A percentile compares a stretch with the other conserved stretches of the same genome.
phyloP scores from a whole-genome alignment of 306 rosid species.

The Castanopsis chinensis region DNA sequence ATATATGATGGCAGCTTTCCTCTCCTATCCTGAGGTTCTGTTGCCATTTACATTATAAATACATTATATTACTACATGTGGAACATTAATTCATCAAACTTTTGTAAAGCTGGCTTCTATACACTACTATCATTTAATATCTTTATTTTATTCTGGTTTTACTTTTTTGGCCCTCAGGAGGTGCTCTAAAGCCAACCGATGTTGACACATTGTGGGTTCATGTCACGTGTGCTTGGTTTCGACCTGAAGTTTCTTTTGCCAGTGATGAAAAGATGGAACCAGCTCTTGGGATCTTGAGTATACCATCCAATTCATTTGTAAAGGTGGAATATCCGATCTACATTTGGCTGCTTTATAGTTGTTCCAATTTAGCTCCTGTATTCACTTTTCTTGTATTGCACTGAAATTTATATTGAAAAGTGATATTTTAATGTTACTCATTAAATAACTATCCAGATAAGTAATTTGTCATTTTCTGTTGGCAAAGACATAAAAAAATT shows the following conservation, averaged over 20 bases:
- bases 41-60: constrained; percentile 1
- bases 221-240: constrained; percentile 99
- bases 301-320: constrained; percentile 97
- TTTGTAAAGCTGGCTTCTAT: constrained; percentile 10
- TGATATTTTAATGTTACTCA: neutral
- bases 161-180: constrained; percentile 56
- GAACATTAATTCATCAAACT: constrained; percentile 16
- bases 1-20: neutral
- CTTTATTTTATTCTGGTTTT: constrained; percentile 21
- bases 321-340: constrained; percentile 54
- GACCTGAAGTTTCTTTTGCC: constrained; percentile 95
- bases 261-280: constrained; percentile 99
- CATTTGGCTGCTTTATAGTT: neutral
- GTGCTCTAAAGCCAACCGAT: constrained; percentile 98
- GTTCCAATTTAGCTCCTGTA: constrained; percentile 4
- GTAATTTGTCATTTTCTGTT: neutral
- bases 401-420: neutral
- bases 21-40: constrained; percentile 3
- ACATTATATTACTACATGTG: neutral
- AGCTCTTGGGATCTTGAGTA: constrained; percentile 94
- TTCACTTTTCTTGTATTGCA: neutral
- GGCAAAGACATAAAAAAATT: neutral
- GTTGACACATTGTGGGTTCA: constrained; percentile 93
- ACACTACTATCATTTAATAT: constrained; percentile 5
- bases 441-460: neutral